phyloP scores from a whole-genome alignment of 164 flowering plant species.

The Berberis vulgaris region DNA sequence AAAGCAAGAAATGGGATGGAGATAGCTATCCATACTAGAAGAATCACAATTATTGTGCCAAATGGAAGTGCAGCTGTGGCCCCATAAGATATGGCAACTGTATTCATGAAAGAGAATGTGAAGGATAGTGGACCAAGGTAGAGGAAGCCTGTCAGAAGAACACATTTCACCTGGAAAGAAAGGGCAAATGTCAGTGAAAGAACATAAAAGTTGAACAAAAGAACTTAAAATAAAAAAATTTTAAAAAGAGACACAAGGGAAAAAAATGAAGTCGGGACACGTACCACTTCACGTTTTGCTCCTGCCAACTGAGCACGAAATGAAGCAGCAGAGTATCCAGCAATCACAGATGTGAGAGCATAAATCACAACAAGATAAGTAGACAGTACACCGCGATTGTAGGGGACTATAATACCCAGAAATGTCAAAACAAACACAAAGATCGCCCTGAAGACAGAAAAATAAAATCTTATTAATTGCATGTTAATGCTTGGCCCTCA shows the following conservation, averaged over 20 bases:
- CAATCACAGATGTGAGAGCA: slow-evolving; percentile 55
- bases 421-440: slow-evolving; percentile 41
- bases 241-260: not conserved
- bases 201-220: not conserved
- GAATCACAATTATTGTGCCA: slow-evolving; percentile 47
- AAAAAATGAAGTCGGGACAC: not conserved
- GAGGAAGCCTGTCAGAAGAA: slow-evolving; percentile 46
- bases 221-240: not conserved
- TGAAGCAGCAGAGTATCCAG: slow-evolving; percentile 60
- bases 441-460: slow-evolving; percentile 32
- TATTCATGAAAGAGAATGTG: slow-evolving; percentile 38
- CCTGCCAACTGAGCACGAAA: slow-evolving; percentile 45
- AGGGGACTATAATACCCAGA: slow-evolving; percentile 55
- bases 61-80: slow-evolving; percentile 72
- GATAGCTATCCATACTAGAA: slow-evolving; percentile 37
- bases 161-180: slow-evolving; percentile 46
- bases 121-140: slow-evolving; percentile 50
- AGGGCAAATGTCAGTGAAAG: not conserved
- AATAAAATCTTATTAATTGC: not conserved
- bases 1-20: slow-evolving; percentile 50
- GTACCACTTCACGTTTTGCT: slow-evolving; percentile 45
- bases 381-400: slow-evolving; percentile 50
- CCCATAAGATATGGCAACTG: slow-evolving; percentile 44
- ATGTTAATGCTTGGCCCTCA: not conserved
- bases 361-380: slow-evolving; percentile 42